Base-by-base conservation (phyloP, 2,329 filamentous ascomycete genomes). In the Venturia aucupariae region DNA sequence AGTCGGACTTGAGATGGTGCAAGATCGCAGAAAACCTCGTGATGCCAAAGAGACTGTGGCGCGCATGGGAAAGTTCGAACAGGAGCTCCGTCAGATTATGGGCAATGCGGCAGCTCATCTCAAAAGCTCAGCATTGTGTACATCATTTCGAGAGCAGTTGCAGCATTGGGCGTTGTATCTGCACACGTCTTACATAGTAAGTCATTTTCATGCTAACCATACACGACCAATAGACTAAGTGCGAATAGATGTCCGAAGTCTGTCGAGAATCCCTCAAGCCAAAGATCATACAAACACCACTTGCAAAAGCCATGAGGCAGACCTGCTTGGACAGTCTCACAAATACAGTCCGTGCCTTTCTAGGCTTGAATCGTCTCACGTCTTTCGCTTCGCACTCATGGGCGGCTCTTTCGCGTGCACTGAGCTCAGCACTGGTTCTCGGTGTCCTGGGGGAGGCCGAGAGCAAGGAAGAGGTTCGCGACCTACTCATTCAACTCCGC, bases 161-260 rank as follows among this genome's bases (percentile, higher is more conserved):
- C 82, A 87, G 70, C 81, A 85, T 66, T 82, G 84, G 72, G 83
- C 82, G 0, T 71, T 86, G 4, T 85, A 85, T 69, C 74, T 87
- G 4, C 84, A 87, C 70, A 81, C 82, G 24, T 85, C 83, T 8
- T 87, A 86, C 71, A 81, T 85, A 65, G 51, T 57, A 35, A 35
- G 51, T 10, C 13, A 57, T 13, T 7, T 8, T 10, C 19, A 32
- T 15, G 15, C 51, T n/a, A n/a, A 35, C 4, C 27, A 11, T 35
- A 35, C 17, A 11, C 1, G 19, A 46, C 10, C 17, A 35, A 17
- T n/a, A 57, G 27, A 35, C 19, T 57, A n/a, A 57, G 35, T 22
- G 8, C 17, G 51, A 57, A n/a, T n/a, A 57, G 51, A 81, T 81
- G 27, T 86, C 84, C 4, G 84, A 86, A 72, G 80, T 86, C 39